Conservation (phyloP, 2,329 filamentous ascomycete genomes). For the Aspergillus japonicus region DNA sequence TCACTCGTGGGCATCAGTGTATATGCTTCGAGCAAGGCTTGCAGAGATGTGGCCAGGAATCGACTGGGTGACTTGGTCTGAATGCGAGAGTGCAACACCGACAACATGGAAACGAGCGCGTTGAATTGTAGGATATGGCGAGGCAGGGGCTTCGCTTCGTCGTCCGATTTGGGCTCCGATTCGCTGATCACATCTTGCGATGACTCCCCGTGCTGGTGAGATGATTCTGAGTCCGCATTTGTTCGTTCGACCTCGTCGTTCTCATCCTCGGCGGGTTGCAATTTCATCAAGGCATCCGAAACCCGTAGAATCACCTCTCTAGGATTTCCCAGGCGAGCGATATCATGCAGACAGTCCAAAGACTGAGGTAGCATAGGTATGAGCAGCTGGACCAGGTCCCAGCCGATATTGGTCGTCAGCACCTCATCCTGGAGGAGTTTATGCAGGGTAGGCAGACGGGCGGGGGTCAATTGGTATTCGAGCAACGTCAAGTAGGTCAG, state of each 20-base stretch:
- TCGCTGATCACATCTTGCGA: conserved; percentile 16
- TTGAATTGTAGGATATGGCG: conserved; percentile 43
- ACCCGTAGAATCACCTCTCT: conserved; percentile 64
- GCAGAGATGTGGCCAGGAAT: conserved; percentile 63
- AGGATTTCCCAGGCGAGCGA: conserved; percentile 62
- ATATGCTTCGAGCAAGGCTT: conserved; percentile 61
- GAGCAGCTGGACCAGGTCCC: conserved; percentile 63
- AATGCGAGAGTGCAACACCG: conserved; percentile 59
- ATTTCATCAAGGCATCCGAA: conserved; percentile 58
- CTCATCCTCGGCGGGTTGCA: conserved; percentile 48
- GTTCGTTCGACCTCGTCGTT: conserved; percentile 24
- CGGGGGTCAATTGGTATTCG: conserved; percentile 61
- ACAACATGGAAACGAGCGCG: conserved; percentile 51
- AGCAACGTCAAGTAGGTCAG: conserved; percentile 65
- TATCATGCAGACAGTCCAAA: conserved; percentile 59
- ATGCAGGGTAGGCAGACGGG: conserved; percentile 59
- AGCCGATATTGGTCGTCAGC: conserved; percentile 63
- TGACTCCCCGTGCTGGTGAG: not conserved
- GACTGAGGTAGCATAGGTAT: conserved; percentile 60
- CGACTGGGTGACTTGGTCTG: conserved; percentile 64
- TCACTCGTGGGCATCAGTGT: conserved; percentile 56
- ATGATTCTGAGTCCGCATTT: not conserved
- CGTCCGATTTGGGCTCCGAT: conserved; percentile 18
- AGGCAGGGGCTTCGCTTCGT: conserved; percentile 18
- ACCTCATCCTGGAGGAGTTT: conserved; percentile 60